Base-by-base conservation (phyloP, 495 filamentous ascomycete species). In the Aspergillus baeticus region DNA sequence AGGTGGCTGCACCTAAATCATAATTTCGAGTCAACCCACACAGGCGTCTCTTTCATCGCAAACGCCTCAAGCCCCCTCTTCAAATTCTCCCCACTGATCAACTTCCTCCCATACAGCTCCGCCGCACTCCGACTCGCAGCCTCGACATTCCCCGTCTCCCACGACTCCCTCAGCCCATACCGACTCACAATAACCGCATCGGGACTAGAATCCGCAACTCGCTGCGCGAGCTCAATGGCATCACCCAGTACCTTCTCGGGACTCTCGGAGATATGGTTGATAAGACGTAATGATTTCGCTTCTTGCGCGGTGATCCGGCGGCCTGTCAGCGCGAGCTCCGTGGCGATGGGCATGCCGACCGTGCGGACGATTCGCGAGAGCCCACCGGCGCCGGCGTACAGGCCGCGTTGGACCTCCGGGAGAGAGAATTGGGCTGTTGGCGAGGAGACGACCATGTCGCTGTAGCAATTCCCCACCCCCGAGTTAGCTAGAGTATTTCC, bases 1-100 rank as follows among this genome's bases (percentile, higher is more conserved):
- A n/a, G n/a, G n/a, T n/a, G n/a, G n/a, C n/a, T n/a, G n/a, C n/a
- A 29, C 10, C 33, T 41, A 58, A 46, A 59, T 43, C 57, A n/a
- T n/a, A n/a, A n/a, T n/a, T 59, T 59, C 33, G 57, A 59, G 34
- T 54, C 51, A 17, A 68, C 67, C 89, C 90, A 92, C 51, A 75
- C 77, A 26, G 88, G 82, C 69, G 78, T 77, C 75, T 84, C 78
- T 77, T 83, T 90, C 77, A 86, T 84, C 35, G 86, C 80, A 79
- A 95, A 94, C 48, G 86, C 86, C 72, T 65, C 77, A 37, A 93
- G 72, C 0, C 89, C 90, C 71, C 91, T 88, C 61, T 70, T 79
- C 62, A 88, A 84, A 71, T 93, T 93, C 67, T 89, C 84, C 6
- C 86, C 88, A 17, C 60, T 71, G 36, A 83, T 69, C 54, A 94